phyloP scores from a whole-genome alignment of 257 asterid species.

The Ilex aquifolium region DNA sequence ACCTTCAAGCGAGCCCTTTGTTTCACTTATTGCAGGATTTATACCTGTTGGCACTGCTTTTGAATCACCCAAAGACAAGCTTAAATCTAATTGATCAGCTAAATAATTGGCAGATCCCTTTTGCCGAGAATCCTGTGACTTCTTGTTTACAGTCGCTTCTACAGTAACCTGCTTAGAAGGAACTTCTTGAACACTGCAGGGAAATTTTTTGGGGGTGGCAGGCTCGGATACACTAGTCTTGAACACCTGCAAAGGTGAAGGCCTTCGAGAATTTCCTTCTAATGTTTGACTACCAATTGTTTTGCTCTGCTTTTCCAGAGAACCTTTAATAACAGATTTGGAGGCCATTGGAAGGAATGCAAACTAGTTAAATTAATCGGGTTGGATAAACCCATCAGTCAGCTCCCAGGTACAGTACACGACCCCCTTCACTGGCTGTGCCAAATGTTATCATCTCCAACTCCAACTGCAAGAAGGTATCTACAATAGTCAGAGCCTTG shows the following conservation, averaged over 20 bases:
- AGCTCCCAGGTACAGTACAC: slow-evolving; percentile 3
- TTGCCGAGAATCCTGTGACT: slow-evolving; percentile 15
- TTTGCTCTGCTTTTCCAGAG: slow-evolving; percentile 35
- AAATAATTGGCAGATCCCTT: slow-evolving; percentile 31
- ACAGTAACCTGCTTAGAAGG: slow-evolving; percentile 23
- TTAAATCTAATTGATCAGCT: slow-evolving; percentile 41
- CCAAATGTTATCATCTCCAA: slow-evolving; percentile 29
- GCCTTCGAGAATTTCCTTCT: slow-evolving; percentile 32
- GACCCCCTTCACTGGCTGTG: slow-evolving; percentile 14
- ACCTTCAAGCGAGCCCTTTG: slow-evolving; percentile 25
- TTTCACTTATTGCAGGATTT: slow-evolving; percentile 11
- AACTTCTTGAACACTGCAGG: slow-evolving; percentile 21
- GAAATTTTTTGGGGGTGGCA: slow-evolving; percentile 26
- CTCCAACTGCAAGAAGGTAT: slow-evolving; percentile 26
- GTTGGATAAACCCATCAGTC: slow-evolving; percentile 18
- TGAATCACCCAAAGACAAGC: slow-evolving; percentile 38
- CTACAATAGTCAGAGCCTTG: slow-evolving; percentile 4
- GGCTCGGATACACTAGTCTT: slow-evolving; percentile 28
- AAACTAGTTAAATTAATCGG: slow-evolving; percentile 12
- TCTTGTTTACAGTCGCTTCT: slow-evolving; percentile 22
- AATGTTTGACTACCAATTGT: slow-evolving; percentile 28
- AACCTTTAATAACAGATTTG: slow-evolving; percentile 32
- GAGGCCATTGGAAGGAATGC: slow-evolving; percentile 42
- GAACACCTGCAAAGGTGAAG: slow-evolving; percentile 34
- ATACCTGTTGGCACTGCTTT: slow-evolving; percentile 14